Evolutionary conservation across 2,329 filamentous ascomycete species (phyloP).

Genomic region (Myriangium duriaei): DNA sequence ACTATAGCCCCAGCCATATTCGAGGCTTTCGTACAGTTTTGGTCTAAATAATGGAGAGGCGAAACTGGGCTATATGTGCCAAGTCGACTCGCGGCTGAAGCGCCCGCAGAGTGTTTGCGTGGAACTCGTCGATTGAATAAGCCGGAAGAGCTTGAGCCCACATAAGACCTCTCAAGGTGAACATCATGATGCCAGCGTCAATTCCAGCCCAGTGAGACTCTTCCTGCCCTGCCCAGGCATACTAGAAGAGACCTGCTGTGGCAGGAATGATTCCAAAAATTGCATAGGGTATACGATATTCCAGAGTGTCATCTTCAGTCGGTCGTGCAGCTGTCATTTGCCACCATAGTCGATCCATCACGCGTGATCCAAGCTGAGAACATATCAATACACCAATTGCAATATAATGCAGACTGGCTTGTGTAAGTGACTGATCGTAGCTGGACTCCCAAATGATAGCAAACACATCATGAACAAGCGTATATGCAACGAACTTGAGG

Average conservation of each 20-base stretch:
- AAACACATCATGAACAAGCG: conserved; percentile 26
- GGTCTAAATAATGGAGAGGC: conserved; percentile 49
- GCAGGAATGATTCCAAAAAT: background rate
- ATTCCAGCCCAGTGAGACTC: background rate
- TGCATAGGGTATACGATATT: background rate
- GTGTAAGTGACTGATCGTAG: conserved; percentile 18
- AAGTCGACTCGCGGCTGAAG: conserved; percentile 43
- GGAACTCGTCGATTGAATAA: conserved; percentile 23
- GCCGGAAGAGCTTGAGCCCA: background rate
- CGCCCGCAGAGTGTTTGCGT: conserved; percentile 35
- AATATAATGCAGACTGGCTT: conserved; percentile 27
- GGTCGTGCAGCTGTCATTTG: background rate
- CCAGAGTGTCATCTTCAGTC: background rate
- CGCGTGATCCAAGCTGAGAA: background rate
- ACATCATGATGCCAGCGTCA: background rate
- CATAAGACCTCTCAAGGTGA: background rate
- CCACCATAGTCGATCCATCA: background rate
- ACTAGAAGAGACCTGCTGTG: background rate
- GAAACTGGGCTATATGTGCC: conserved; percentile 43
- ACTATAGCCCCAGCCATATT: conserved; percentile 40
- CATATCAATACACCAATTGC: background rate
- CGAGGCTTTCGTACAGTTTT: conserved; percentile 34
- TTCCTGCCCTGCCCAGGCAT: background rate
- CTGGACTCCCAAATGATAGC: conserved; percentile 22
- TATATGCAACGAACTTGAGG: conserved; percentile 27